Evolutionary conservation across 2,329 filamentous ascomycete species (phyloP).

Genomic region (Verticillium tricorpus): DNA sequence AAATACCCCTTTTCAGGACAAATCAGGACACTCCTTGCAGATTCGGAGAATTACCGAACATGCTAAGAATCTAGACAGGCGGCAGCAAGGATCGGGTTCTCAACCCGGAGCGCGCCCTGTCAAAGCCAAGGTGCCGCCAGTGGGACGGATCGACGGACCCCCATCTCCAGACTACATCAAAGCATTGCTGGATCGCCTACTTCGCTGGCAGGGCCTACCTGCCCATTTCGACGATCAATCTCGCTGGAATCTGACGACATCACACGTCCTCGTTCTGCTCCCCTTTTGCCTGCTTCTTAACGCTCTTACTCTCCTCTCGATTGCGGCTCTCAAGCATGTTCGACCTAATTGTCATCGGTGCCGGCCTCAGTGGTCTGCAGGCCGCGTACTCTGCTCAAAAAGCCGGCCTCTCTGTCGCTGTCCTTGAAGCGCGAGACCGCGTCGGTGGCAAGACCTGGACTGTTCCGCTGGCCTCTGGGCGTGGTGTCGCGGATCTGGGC

Average conservation of each 20-base stretch:
- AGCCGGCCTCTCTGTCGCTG: slow-evolving; percentile 29
- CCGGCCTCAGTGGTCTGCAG: slow-evolving; percentile 30
- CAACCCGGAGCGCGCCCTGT: not conserved
- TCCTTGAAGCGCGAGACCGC: slow-evolving; percentile 44
- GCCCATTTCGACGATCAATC: no score
- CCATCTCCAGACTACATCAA: not conserved
- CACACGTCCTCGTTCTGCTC: no score
- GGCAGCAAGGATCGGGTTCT: not conserved
- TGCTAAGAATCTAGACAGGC: not conserved
- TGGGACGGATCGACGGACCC: not conserved
- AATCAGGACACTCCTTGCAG: not conserved
- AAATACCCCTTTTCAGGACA: not conserved
- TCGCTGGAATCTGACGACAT: not conserved
- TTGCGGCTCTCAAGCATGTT: slow-evolving; percentile 7
- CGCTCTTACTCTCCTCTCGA: not conserved
- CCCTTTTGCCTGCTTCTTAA: not conserved
- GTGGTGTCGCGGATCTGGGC: slow-evolving; percentile 43
- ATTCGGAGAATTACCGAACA: not conserved
- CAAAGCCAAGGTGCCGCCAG: no score
- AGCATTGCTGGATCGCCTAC: not conserved
- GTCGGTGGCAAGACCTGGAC: slow-evolving; percentile 50
- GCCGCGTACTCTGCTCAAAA: slow-evolving; percentile 24
- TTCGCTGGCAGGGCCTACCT: no score
- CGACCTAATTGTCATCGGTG: slow-evolving; percentile 32
- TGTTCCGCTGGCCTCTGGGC: slow-evolving; percentile 21